Base-by-base conservation (phyloP, 768 basidiomycete species). In the Jaapia argillacea region DNA sequence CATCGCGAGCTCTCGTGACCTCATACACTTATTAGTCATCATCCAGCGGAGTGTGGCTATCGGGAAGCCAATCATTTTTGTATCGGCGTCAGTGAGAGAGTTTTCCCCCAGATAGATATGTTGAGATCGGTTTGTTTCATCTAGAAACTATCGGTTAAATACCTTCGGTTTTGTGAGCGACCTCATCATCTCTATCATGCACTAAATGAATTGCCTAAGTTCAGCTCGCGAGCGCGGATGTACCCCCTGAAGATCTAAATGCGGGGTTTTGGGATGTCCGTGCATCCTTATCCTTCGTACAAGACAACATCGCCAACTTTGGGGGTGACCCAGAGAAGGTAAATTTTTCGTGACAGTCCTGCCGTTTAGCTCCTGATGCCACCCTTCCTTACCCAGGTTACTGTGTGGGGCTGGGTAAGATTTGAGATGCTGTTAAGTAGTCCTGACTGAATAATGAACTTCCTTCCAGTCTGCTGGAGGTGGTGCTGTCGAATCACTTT, bases 131-230 rank as follows among this genome's bases (percentile, higher is more conserved):
- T n/a, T n/a, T n/a, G n/a, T n/a, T n/a, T n/a, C 12, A 21, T 40
- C 23, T 20, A 77, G 73, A 6, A 77, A 79, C 52, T 77, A 77
- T 45, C 73, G 75, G 3, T 45, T 77, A 35, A 77, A 76, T 50
- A 71, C 72, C 0, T 77, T 76, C 48, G 75, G 75, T 40, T 79
- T 77, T 44, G 73, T 75, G 36, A 48, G 67, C 58, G 4, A 33
- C n/a, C 22, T 16, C 20, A 14, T 25, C 7, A 41, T 7, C 6
- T 24, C 5, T 23, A n/a, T 28, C 7, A 24, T 25, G n/a, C 23
- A 27, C 20, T 25, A n/a, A 16, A 10, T 1, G 36, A 10, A 33
- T 16, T 33, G 16, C 10, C 31, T 10, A 21, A 38, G 7, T 7
- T 12, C 27, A 74, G 70, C 60, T 79, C 22, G 60, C 77, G 2